Conservation (phyloP, 2,329 filamentous ascomycete species). For the Tympanopsis confertula region DNA sequence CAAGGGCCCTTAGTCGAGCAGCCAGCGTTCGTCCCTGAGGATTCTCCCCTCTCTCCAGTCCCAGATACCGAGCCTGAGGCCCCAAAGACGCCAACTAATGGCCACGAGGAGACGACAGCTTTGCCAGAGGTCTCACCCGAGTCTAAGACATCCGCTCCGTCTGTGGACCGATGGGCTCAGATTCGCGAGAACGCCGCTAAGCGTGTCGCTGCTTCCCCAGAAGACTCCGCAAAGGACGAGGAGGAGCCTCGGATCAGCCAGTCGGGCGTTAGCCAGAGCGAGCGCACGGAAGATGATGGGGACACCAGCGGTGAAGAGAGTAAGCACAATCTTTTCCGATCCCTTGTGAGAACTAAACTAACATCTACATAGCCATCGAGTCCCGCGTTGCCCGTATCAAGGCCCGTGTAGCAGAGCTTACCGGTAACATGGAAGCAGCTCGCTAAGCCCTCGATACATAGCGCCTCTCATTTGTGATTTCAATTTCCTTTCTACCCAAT, state of each 20-base stretch:
- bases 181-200: conserved; percentile 91
- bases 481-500: too few relatives aligned
- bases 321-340: conserved; percentile 12
- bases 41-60: conserved; percentile 22
- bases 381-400: conserved; percentile 95
- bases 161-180: conserved; percentile 82
- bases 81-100: conserved; percentile 37
- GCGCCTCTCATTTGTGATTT: not conserved
- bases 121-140: too few relatives aligned
- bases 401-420: conserved; percentile 87
- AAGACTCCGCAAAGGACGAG: conserved; percentile 31
- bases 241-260: too few relatives aligned
- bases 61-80: conserved; percentile 34
- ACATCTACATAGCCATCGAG: conserved; percentile 61
- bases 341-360: conserved; percentile 2
- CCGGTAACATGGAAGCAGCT: conserved; percentile 61
- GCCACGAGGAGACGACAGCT: too few relatives aligned
- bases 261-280: conserved; percentile 40
- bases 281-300: not conserved
- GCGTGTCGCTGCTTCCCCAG: conserved; percentile 52
- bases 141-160: conserved; percentile 21
- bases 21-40: conserved; percentile 66
- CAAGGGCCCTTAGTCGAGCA: conserved; percentile 81
- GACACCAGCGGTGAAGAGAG: conserved; percentile 1
- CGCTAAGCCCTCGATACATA: not conserved